Percentiles rank a stretch among this genome's conserved stretches.
Conservation (phyloP, 345 rosid genomes). For the Pistacia atlantica region DNA sequence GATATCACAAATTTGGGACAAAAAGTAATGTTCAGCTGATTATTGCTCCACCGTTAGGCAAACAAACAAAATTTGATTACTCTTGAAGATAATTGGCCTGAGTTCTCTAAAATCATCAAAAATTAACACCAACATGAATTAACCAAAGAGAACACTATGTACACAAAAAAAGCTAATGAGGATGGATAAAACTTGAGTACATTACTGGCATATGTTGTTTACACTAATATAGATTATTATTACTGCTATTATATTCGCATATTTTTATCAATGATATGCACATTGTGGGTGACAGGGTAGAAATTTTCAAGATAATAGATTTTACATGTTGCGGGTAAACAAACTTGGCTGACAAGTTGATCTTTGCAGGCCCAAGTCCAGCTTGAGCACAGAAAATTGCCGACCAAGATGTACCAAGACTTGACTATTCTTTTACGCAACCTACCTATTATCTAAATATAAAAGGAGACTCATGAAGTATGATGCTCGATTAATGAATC, state of each 20-base stretch:
- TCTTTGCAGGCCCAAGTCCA: not conserved
- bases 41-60: not conserved
- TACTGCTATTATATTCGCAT: not conserved
- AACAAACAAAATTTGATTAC: not conserved
- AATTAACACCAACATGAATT: not conserved
- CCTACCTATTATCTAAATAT: not conserved
- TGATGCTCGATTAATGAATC: too few relatives aligned
- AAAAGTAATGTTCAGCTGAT: not conserved
- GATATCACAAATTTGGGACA: not conserved
- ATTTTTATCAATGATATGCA: not conserved
- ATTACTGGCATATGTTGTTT: not conserved
- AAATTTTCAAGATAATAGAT: not conserved
- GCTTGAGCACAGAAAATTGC: conserved; percentile 3
- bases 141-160: not conserved
- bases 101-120: not conserved
- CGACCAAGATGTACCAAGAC: not conserved
- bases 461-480: not conserved
- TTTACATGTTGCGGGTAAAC: not conserved
- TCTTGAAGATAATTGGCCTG: not conserved
- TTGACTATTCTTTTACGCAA: not conserved
- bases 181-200: not conserved
- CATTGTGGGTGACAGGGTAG: not conserved
- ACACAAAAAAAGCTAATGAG: not conserved
- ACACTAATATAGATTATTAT: not conserved
- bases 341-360: not conserved